These are phyloP conservation scores for Cyclotella cryptica DNA, from an alignment of 108 stramenopile species.

Conservation along the genomic window DNA sequence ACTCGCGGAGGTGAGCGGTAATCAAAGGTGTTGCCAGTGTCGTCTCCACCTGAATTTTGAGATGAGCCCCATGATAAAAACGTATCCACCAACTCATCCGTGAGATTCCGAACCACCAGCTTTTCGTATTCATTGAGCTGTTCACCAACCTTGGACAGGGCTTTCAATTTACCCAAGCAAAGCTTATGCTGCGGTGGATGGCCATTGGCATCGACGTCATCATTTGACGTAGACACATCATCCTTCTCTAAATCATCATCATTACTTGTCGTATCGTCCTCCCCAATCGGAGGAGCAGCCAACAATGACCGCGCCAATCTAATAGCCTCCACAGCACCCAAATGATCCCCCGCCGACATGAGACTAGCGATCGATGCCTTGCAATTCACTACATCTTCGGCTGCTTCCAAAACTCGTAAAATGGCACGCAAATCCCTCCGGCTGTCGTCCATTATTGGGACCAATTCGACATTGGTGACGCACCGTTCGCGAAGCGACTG, in stretches of 20 bases:
- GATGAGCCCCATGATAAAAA: slow-evolving; percentile 77
- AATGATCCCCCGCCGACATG: slow-evolving; percentile 74
- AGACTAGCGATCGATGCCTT: slow-evolving; percentile 75
- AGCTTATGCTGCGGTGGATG: slow-evolving; percentile 36
- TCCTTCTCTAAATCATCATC: slow-evolving; percentile 8
- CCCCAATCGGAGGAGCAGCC: slow-evolving; percentile 29
- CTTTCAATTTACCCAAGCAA: slow-evolving; percentile 57
- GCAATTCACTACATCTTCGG: slow-evolving; percentile 72
- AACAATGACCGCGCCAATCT: slow-evolving; percentile 68
- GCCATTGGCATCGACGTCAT: neutral
- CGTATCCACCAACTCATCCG: slow-evolving; percentile 82
- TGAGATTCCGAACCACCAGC: slow-evolving; percentile 77
- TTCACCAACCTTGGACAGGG: slow-evolving; percentile 66
- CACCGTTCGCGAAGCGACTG: slow-evolving; percentile 59
- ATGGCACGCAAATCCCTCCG: slow-evolving; percentile 67
- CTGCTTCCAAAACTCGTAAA: slow-evolving; percentile 67
- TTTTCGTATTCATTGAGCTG: slow-evolving; percentile 85
- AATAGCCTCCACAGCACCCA: slow-evolving; percentile 81
- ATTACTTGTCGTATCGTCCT: neutral
- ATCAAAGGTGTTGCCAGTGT: slow-evolving; percentile 30
- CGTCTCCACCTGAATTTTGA: slow-evolving; percentile 13
- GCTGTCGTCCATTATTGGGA: slow-evolving; percentile 60
- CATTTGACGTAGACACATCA: slow-evolving; percentile 1
- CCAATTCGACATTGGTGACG: slow-evolving; percentile 62
- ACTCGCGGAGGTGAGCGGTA: slow-evolving; percentile 47